phyloP scores from a whole-genome alignment of 2,329 filamentous ascomycete species.

The Helotiales sp. region DNA sequence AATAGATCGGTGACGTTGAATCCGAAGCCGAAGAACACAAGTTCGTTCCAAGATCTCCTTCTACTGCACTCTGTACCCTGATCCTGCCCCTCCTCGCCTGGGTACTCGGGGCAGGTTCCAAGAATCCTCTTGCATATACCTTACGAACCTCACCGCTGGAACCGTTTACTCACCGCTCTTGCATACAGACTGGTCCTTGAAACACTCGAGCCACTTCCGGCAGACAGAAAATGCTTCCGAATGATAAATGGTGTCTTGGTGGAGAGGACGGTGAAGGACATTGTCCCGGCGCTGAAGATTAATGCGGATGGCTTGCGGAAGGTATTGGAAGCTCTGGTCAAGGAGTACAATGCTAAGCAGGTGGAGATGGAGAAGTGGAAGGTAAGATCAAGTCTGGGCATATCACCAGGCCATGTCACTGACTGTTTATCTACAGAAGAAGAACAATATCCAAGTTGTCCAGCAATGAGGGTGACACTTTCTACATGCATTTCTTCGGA shows the following conservation, averaged over 20 bases:
- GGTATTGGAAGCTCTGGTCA: conserved; percentile 89
- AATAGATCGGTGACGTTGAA: conserved; percentile 76
- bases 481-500: background rate
- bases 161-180: conserved; percentile 40
- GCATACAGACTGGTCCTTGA: conserved; percentile 81
- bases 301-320: conserved; percentile 94
- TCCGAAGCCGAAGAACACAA: conserved; percentile 98
- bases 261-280: conserved; percentile 90
- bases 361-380: conserved; percentile 98
- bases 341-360: conserved; percentile 95
- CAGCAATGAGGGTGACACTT: conserved; percentile 57
- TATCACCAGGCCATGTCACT: conserved; percentile 9
- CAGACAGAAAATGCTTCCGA: conserved; percentile 93
- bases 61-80: conserved; percentile 8
- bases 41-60: conserved; percentile 52
- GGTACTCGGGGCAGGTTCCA: conserved; percentile 1
- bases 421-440: conserved; percentile 59
- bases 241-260: conserved; percentile 97
- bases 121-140: conserved; percentile 15
- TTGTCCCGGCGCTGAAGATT: conserved; percentile 85
- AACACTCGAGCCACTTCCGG: conserved; percentile 78
- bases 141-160: conserved; percentile 25
- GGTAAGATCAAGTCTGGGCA: conserved; percentile 54
- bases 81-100: conserved; percentile 1
- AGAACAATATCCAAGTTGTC: conserved; percentile 86